Percentiles rank a stretch among this genome's conserved stretches.
phyloP scores from a whole-genome alignment of 2,329 filamentous ascomycete species.

The Tolypocladium sp. region DNA sequence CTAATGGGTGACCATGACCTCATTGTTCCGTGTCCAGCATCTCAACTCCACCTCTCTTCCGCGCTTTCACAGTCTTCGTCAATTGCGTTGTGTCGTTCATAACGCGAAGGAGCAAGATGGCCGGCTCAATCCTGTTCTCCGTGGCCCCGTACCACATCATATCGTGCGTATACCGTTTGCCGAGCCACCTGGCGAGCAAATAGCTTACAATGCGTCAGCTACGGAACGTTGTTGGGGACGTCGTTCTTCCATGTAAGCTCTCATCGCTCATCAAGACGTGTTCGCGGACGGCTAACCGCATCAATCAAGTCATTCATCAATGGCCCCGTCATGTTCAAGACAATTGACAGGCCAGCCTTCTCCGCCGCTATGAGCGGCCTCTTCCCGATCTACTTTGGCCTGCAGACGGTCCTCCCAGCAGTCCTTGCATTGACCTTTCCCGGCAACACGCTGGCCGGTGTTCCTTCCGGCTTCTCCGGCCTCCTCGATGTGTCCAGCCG shows the following conservation, averaged over 20 bases:
- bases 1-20: background rate
- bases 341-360: conserved; percentile 73
- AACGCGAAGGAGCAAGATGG: conserved; percentile 23
- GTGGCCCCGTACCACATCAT: conserved; percentile 69
- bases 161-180: conserved; percentile 39
- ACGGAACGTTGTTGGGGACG: conserved; percentile 78
- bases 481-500: conserved; percentile 52
- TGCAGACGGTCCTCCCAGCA: conserved; percentile 69
- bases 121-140: conserved; percentile 46
- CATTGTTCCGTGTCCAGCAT: background rate
- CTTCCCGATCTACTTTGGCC: conserved; percentile 81
- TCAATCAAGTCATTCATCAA: conserved; percentile 60
- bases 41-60: background rate
- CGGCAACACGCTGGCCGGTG: conserved; percentile 40
- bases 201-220: conserved; percentile 42
- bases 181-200: background rate
- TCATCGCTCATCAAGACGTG: background rate
- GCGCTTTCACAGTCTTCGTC: background rate
- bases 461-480: conserved; percentile 40
- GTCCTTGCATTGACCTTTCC: conserved; percentile 75
- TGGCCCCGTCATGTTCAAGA: conserved; percentile 66
- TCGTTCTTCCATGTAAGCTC: conserved; percentile 68
- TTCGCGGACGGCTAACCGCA: conserved; percentile 24
- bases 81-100: background rate
- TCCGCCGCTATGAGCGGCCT: conserved; percentile 68